A percentile compares a stretch with the other conserved stretches of the same genome.
Evolutionary conservation across 352 stramenopile species (phyloP).

Genomic region (Phytophthora pini): DNA sequence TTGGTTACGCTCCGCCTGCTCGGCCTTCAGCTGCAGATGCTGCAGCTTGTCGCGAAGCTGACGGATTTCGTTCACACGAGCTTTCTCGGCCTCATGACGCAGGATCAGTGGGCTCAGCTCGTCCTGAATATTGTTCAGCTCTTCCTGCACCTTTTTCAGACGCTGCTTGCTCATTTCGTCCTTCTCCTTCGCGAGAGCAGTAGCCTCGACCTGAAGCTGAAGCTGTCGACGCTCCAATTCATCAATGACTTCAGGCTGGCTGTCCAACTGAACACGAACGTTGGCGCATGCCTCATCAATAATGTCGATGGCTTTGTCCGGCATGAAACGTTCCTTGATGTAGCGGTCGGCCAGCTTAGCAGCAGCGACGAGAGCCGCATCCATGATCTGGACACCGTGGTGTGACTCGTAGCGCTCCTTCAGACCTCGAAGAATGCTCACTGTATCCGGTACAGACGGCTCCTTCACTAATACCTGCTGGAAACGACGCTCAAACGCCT

Average conservation of each 20-base stretch:
- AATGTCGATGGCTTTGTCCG: constrained; percentile 96
- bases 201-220: constrained; percentile 97
- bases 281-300: constrained; percentile 95
- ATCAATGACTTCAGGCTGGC: constrained; percentile 96
- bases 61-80: constrained; percentile 93
- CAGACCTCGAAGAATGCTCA: constrained; percentile 96
- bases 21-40: constrained; percentile 93
- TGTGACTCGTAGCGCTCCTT: constrained; percentile 97
- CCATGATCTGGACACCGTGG: constrained; percentile 96
- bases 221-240: constrained; percentile 94
- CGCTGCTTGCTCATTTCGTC: constrained; percentile 92
- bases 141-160: constrained; percentile 91
- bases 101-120: constrained; percentile 90
- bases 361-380: constrained; percentile 94
- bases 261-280: constrained; percentile 94
- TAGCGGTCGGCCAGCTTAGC: constrained; percentile 95
- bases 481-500: constrained; percentile 97
- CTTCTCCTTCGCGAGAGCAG: constrained; percentile 94
- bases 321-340: constrained; percentile 92
- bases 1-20: constrained; percentile 93
- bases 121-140: constrained; percentile 93
- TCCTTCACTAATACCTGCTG: constrained; percentile 97
- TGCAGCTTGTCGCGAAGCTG: constrained; percentile 94
- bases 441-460: constrained; percentile 94
- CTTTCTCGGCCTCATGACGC: constrained; percentile 93